Evolutionary conservation across 208 protist species (phyloP).

Genomic region (Acanthamoeba triangularis): DNA sequence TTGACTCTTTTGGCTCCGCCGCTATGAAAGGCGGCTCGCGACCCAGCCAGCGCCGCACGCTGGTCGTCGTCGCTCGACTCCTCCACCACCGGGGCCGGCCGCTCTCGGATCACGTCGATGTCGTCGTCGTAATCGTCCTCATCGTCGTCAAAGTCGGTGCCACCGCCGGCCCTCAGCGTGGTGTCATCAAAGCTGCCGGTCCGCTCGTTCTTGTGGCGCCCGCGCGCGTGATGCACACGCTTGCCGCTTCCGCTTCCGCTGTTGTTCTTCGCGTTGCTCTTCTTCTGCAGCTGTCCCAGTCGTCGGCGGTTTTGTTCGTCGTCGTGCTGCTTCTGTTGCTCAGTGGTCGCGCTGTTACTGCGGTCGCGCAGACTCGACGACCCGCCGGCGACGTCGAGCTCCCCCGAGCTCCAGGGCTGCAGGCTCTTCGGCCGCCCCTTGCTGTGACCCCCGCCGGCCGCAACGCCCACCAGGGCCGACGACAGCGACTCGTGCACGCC

Average conservation of each 20-base stretch:
- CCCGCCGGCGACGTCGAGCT: neutral
- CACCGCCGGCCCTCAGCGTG: neutral
- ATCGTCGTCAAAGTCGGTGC: neutral
- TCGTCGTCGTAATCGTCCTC: neutral
- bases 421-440: neutral
- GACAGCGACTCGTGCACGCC: neutral
- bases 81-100: neutral
- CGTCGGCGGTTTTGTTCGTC: neutral
- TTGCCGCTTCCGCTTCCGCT: neutral
- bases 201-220: neutral
- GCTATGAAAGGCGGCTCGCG: neutral
- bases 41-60: no score
- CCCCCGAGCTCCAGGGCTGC: no score
- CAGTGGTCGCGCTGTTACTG: slow-evolving; percentile 32
- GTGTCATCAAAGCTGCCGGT: neutral
- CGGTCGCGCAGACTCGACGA: neutral
- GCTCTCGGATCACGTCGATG: neutral
- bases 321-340: neutral
- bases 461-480: no score
- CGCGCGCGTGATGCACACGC: neutral
- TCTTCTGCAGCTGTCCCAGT: neutral
- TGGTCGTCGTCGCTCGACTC: neutral
- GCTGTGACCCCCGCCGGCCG: no score
- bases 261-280: neutral
- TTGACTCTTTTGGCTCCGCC: neutral